Conservation (phyloP, 2,329 filamentous ascomycete genomes). For the Neopestalotiopsis sp. region DNA sequence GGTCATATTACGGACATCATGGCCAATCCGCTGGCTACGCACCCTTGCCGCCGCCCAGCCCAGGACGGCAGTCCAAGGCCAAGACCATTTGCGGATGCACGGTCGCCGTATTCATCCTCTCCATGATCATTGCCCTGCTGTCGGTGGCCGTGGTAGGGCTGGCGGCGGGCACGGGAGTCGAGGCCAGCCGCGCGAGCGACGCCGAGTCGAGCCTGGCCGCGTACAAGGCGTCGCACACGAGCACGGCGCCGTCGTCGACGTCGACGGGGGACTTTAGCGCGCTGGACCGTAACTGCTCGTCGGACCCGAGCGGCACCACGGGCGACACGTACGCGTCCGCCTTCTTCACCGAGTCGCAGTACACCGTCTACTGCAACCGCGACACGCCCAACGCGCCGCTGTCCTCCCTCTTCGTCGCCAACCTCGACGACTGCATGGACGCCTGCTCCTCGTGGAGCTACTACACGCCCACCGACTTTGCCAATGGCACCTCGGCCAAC, state of each 20-base stretch:
- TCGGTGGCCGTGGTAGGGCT: slow-evolving; percentile 48
- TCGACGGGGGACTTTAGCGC: slow-evolving; percentile 30
- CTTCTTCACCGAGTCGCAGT: slow-evolving; percentile 41
- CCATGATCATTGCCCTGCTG: slow-evolving; percentile 44
- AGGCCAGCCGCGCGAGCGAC: slow-evolving; percentile 43
- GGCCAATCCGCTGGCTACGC: slow-evolving; percentile 24
- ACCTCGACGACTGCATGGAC: slow-evolving; percentile 52
- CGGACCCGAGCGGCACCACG: slow-evolving; percentile 38
- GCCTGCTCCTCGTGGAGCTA: slow-evolving; percentile 47
- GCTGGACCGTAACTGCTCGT: slow-evolving; percentile 47
- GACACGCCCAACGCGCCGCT: slow-evolving; percentile 44
- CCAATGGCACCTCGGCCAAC: slow-evolving; percentile 33
- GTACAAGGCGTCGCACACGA: slow-evolving; percentile 30
- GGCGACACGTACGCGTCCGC: slow-evolving; percentile 45
- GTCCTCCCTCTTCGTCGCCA: slow-evolving; percentile 46
- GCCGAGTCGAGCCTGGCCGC: slow-evolving; percentile 39
- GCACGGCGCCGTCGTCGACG: slow-evolving; percentile 27
- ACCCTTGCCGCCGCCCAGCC: slow-evolving; percentile 18
- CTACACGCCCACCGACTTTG: slow-evolving; percentile 33
- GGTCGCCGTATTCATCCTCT: slow-evolving; percentile 45
- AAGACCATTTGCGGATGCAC: slow-evolving; percentile 41
- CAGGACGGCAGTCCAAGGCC: slow-evolving; percentile 22
- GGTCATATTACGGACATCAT: slow-evolving; percentile 28
- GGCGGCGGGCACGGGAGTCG: slow-evolving; percentile 49
- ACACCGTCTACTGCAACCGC: slow-evolving; percentile 49